Evolutionary conservation across 495 filamentous ascomycete species (phyloP), one percentile per base, ranked within the genome.

Genomic region (Aspergillus heteromorphus): DNA sequence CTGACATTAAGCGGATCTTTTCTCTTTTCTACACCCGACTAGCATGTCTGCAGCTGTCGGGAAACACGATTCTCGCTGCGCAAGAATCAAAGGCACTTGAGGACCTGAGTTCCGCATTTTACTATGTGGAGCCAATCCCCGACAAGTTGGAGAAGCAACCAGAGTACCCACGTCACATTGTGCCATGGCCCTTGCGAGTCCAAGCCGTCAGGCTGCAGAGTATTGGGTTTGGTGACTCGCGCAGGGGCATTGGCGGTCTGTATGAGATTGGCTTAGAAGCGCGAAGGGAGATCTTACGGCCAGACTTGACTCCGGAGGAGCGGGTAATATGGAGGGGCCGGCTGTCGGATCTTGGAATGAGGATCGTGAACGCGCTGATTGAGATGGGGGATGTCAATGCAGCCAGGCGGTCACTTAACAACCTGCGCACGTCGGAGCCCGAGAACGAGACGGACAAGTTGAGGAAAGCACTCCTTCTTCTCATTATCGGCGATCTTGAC

Each of bases 331-430:
- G 92, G 93, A 79, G 75, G 58, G 67, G 67, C 1, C 57, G 93
- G 38, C 69, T 96, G 4, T 69, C 69, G 9, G 90, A 96, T 49
- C 70, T 96, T 0, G 92, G 92, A 0, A 66, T 96, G 9, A 69
- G 86, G 45, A 88, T 89, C 9, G 92, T 85, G 0, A 88, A 89
- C 62, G 84, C 86, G 23, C 65, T 97, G 49, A 78, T 96, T 4
- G 92, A 97, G 72, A 95, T 95, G 89, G 89, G 90, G 6, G 91
- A 97, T 66, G 62, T 92, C 2, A 81, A 83, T 48, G 86, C 84
- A 7, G 93, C 92, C 2, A 79, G 68, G n/a, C 68, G 83, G 42
- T 86, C 90, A 59, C 71, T 98, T 0, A 72, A 70, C 31, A 68
- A 50, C 41, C 53, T 78, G 17, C 65, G 63, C 42, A 59, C 70